Percentiles rank a stretch among this genome's conserved stretches.
phyloP scores from a whole-genome alignment of 1,284 basidiomycete genomes.

The Sporisorium reilianum region DNA sequence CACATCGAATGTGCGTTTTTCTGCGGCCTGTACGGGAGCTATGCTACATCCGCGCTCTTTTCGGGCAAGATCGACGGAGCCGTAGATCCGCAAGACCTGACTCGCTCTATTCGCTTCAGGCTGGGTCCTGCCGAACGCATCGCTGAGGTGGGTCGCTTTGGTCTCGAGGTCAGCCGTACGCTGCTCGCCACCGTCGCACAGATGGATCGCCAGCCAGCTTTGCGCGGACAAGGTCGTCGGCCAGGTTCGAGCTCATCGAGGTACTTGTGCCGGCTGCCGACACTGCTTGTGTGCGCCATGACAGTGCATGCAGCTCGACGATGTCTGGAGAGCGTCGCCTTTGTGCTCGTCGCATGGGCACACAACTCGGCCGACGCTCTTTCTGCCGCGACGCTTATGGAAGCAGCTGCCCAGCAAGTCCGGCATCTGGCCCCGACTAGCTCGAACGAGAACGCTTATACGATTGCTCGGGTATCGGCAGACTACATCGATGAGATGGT shows the following conservation, averaged over 20 bases:
- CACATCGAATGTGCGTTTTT: constrained; percentile 24
- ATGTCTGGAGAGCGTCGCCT: constrained; percentile 23
- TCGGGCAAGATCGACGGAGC: constrained; percentile 12
- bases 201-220: constrained; percentile 22
- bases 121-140: background rate
- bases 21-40: constrained; percentile 6
- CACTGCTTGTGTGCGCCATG: constrained; percentile 26
- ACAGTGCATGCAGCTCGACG: constrained; percentile 19
- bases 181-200: constrained; percentile 17
- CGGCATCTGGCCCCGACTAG: background rate
- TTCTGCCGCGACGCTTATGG: constrained; percentile 15
- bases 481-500: constrained; percentile 31
- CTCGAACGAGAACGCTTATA: background rate
- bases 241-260: background rate
- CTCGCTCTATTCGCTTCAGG: background rate
- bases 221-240: background rate
- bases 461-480: constrained; percentile 16
- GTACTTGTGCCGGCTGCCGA: constrained; percentile 16
- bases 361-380: constrained; percentile 2
- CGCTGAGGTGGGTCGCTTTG: constrained; percentile 1
- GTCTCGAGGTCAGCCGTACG: constrained; percentile 7
- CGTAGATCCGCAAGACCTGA: constrained; percentile 8
- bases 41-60: constrained; percentile 12
- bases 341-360: constrained; percentile 19
- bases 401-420: constrained; percentile 13